These are phyloP conservation scores for Aphanomyces stellatus DNA, from an alignment of 352 stramenopile genomes.

Conservation along the genomic window DNA sequence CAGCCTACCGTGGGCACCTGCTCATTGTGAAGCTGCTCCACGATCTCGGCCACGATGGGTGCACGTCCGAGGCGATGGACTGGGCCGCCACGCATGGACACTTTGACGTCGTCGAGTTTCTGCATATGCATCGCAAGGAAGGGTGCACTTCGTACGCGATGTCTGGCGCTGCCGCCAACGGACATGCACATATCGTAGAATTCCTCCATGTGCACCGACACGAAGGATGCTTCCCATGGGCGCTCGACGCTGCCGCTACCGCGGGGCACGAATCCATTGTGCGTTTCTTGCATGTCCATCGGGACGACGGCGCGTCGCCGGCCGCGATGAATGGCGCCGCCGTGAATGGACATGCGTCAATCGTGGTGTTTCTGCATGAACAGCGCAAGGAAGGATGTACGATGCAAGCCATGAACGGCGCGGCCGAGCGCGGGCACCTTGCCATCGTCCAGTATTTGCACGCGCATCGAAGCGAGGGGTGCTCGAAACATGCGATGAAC, in stretches of 20 bases:
- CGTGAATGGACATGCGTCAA: not conserved
- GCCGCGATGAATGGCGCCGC: not conserved
- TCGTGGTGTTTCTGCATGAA: not conserved
- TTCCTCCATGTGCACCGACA: constrained; percentile 6
- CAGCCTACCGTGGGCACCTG: not conserved
- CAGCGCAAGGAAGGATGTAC: not conserved
- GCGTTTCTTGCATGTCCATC: constrained; percentile 7
- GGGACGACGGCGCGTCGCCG: not conserved
- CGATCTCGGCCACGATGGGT: constrained; percentile 5
- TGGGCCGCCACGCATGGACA: constrained; percentile 12
- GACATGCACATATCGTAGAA: constrained; percentile 16
- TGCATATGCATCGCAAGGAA: constrained; percentile 20
- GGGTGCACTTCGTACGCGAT: constrained; percentile 22
- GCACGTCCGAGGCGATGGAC: constrained; percentile 22
- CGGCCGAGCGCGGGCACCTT: not conserved
- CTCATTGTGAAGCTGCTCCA: constrained; percentile 2
- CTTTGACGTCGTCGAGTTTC: constrained; percentile 19
- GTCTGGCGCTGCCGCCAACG: constrained; percentile 18
- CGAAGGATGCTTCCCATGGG: constrained; percentile 10
- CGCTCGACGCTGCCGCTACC: constrained; percentile 21
- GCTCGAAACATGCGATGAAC: constrained; percentile 13
- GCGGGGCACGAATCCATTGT: constrained; percentile 17
- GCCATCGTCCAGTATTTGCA: constrained; percentile 13
- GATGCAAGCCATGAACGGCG: not conserved
- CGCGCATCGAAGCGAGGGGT: not conserved